Conservation (phyloP, 805 yeast species). For the Pachysolen tannophilus region DNA sequence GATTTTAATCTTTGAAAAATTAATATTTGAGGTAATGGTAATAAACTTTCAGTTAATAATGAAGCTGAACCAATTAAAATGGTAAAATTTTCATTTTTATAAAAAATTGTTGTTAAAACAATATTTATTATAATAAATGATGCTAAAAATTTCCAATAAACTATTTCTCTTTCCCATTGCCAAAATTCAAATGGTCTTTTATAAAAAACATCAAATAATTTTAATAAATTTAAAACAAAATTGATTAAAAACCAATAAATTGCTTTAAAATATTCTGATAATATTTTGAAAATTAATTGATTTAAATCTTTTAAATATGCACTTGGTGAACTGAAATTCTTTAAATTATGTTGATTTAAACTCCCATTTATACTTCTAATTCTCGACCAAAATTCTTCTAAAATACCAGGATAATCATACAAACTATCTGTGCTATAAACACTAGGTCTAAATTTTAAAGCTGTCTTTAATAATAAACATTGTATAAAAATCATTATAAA, state of each 20-base stretch:
- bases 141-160: constrained; percentile 57
- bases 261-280: constrained; percentile 7
- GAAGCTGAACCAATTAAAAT: constrained; percentile 24
- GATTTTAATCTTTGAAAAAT: constrained; percentile 57
- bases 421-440: constrained; percentile 31
- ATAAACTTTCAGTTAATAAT: constrained; percentile 59
- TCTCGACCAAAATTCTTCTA: constrained; percentile 22
- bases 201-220: constrained; percentile 65
- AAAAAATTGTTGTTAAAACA: constrained; percentile 15
- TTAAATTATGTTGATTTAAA: constrained; percentile 11
- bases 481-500: constrained; percentile 83
- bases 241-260: constrained; percentile 11
- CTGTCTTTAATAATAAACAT: constrained; percentile 49
- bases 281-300: neutral
- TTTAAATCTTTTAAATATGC: neutral
- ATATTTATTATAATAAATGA: constrained; percentile 25
- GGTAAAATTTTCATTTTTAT: constrained; percentile 19
- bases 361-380: constrained; percentile 15
- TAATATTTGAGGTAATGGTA: constrained; percentile 76
- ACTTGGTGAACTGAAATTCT: neutral
- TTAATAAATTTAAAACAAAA: constrained; percentile 31
- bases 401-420: constrained; percentile 19
- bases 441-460: constrained; percentile 49
- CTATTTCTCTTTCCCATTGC: constrained; percentile 69
- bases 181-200: constrained; percentile 63